These are phyloP conservation scores for Fusarium circinatum DNA, from an alignment of 2,329 filamentous ascomycete species.

Conservation along the genomic window DNA sequence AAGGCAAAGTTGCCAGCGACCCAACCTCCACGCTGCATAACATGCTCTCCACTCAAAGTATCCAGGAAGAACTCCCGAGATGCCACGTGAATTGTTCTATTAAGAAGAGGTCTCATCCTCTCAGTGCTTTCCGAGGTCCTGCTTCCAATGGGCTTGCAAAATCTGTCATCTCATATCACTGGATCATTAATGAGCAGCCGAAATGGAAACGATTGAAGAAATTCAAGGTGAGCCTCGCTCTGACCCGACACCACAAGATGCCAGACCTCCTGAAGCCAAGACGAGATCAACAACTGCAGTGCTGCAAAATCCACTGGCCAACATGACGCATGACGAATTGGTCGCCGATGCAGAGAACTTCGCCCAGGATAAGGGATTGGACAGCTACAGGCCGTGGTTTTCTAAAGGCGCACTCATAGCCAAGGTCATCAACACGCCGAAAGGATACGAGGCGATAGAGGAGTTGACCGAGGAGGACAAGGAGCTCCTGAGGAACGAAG, in stretches of 20 bases:
- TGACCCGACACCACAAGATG: background rate
- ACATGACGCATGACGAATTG: slow-evolving; percentile 31
- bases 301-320: slow-evolving; percentile 36
- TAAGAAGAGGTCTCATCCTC: background rate
- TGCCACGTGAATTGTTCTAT: background rate
- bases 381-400: slow-evolving; percentile 53
- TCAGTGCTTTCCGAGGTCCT: background rate
- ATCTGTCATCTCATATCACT: background rate
- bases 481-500: slow-evolving; percentile 49
- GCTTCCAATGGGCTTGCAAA: background rate
- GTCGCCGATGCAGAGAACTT: slow-evolving; percentile 32
- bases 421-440: slow-evolving; percentile 32
- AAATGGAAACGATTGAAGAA: background rate
- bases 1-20: background rate
- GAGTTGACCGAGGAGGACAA: slow-evolving; percentile 49
- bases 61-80: background rate
- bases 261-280: background rate
- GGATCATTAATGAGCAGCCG: background rate
- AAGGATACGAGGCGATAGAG: slow-evolving; percentile 40
- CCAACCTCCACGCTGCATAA: background rate
- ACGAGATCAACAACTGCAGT: slow-evolving; percentile 7
- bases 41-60: background rate
- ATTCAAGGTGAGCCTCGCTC: background rate
- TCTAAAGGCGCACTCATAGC: slow-evolving; percentile 51
- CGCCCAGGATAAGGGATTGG: slow-evolving; percentile 22